A percentile compares a stretch with the other conserved stretches of the same genome.
phyloP scores from a whole-genome alignment of 2,329 filamentous ascomycete species.

The Microcyclospora tardicrescens region DNA sequence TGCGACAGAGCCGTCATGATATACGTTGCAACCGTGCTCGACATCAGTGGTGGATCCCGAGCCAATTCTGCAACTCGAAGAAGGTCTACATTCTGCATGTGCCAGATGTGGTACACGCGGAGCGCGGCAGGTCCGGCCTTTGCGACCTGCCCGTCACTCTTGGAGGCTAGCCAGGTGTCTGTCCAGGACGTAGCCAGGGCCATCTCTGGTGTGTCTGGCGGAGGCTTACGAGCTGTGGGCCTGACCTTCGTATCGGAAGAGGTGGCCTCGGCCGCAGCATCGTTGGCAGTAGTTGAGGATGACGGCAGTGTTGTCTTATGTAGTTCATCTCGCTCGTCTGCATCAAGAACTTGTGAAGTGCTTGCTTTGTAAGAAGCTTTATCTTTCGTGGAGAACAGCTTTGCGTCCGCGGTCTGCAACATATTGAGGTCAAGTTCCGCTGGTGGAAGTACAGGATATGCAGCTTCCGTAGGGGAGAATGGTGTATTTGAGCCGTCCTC shows the following conservation, averaged over 20 bases:
- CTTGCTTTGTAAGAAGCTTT: no score
- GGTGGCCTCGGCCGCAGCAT: neutral
- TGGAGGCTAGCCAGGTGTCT: neutral
- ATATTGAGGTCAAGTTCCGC: neutral
- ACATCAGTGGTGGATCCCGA: conserved; percentile 47
- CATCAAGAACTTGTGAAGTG: no score
- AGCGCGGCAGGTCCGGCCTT: conserved; percentile 8
- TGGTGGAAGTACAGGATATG: neutral
- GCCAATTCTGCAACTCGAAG: conserved; percentile 41
- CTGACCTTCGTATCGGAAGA: neutral
- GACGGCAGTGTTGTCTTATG: no score
- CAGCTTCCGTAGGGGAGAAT: no score
- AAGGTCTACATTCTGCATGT: conserved; percentile 39
- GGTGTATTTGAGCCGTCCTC: neutral
- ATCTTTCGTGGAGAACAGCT: no score
- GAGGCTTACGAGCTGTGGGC: neutral
- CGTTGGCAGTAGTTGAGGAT: neutral
- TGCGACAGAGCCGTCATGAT: conserved; percentile 43
- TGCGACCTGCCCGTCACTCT: conserved; percentile 2
- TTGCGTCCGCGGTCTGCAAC: no score
- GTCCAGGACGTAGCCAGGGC: neutral
- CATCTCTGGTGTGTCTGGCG: neutral
- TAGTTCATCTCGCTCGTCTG: no score
- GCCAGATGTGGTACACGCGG: conserved; percentile 54
- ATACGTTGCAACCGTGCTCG: conserved; percentile 44